These are phyloP conservation scores for Cryptococcus floricola DNA, from an alignment of 1,284 basidiomycete genomes.

Conservation along the genomic window DNA sequence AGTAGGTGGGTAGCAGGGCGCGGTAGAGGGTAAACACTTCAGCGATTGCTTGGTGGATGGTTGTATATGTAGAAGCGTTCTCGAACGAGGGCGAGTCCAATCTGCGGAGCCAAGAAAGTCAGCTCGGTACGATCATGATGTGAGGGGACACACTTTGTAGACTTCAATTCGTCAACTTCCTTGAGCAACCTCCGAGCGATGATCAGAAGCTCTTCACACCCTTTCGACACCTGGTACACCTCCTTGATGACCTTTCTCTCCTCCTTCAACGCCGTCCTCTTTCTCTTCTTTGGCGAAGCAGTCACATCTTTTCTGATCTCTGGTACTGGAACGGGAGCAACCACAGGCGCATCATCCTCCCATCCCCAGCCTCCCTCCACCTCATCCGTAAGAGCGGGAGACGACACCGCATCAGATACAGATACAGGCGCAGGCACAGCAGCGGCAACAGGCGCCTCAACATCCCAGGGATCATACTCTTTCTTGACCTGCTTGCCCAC, in stretches of 20 bases:
- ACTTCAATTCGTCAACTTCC: slow-evolving; percentile 20
- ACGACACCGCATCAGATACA: too few relatives aligned
- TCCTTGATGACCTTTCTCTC: slow-evolving; percentile 33
- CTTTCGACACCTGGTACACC: slow-evolving; percentile 39
- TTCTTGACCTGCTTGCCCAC: neutral
- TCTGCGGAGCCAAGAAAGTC: neutral
- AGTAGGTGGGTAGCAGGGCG: slow-evolving; percentile 72
- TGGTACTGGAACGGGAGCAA: too few relatives aligned
- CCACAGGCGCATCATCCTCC: slow-evolving; percentile 7
- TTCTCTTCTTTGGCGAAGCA: slow-evolving; percentile 2
- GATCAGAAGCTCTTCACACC: slow-evolving; percentile 55
- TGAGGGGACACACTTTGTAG: slow-evolving; percentile 25
- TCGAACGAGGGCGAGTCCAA: slow-evolving; percentile 23
- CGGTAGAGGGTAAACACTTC: slow-evolving; percentile 76
- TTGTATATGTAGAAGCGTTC: neutral
- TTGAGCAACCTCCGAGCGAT: slow-evolving; percentile 54
- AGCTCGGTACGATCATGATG: neutral
- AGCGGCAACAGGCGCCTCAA: neutral
- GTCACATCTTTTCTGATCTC: neutral
- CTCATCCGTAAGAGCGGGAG: neutral
- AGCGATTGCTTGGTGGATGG: slow-evolving; percentile 52
- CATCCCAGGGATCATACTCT: neutral
- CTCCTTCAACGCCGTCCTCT: slow-evolving; percentile 19
- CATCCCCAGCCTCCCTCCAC: slow-evolving; percentile 5
- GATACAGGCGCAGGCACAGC: too few relatives aligned